Percentiles rank a stretch among this genome's conserved stretches.
Conservation (phyloP, 768 basidiomycete genomes). For the Lepiota venenata region DNA sequence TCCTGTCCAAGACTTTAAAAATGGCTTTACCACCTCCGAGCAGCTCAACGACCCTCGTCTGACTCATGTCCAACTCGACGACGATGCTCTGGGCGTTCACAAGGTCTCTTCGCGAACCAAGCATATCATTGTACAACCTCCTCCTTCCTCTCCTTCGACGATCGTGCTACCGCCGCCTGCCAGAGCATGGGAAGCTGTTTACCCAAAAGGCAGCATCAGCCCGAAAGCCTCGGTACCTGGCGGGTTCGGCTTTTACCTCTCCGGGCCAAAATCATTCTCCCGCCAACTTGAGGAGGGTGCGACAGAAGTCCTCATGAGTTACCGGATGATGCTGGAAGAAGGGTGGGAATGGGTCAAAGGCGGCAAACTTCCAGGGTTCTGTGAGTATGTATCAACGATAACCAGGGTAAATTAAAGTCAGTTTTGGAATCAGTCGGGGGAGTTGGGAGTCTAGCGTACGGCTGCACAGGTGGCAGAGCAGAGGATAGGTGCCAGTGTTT, state of each 20-base stretch:
- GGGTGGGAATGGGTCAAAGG: constrained; percentile 72
- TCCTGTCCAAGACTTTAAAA: constrained; percentile 25
- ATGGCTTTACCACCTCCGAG: constrained; percentile 41
- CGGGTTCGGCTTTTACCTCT: constrained; percentile 70
- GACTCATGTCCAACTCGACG: constrained; percentile 31
- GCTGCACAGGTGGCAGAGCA: constrained; percentile 67
- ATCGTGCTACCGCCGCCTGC: constrained; percentile 17
- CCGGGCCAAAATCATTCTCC: constrained; percentile 46
- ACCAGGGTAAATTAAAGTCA: not conserved
- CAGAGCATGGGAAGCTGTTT: constrained; percentile 59
- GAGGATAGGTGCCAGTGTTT: constrained; percentile 65
- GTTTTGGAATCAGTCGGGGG: constrained; percentile 44
- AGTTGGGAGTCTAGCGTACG: constrained; percentile 51
- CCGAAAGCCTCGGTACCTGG: constrained; percentile 48
- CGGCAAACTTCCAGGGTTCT: constrained; percentile 73
- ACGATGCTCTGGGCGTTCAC: constrained; percentile 47
- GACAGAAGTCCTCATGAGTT: constrained; percentile 58
- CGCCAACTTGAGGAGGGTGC: constrained; percentile 32
- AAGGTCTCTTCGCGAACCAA: constrained; percentile 36
- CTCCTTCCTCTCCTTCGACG: constrained; percentile 14
- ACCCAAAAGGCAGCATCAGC: constrained; percentile 59
- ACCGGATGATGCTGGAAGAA: constrained; percentile 59
- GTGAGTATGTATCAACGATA: constrained; percentile 33
- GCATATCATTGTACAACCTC: constrained; percentile 29
- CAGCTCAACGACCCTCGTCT: constrained; percentile 19